Evolutionary conservation across 805 yeast species (phyloP).

Genomic region (Ogataea pini): DNA sequence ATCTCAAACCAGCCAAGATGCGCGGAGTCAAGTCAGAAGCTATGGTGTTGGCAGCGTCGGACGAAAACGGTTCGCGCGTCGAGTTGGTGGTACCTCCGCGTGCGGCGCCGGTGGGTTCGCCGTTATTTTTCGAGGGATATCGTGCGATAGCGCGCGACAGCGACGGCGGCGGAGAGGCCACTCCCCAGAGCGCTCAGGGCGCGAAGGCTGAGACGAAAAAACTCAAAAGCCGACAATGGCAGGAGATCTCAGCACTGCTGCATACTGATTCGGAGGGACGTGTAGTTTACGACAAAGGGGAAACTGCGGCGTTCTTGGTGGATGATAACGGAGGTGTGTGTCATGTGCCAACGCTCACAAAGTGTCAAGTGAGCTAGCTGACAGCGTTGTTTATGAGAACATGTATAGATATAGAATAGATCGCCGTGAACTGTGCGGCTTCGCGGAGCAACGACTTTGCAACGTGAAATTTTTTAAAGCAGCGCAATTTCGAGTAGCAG

Average conservation of each 20-base stretch:
- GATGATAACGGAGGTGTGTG: slow-evolving; percentile 17
- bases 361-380: slow-evolving; percentile 13
- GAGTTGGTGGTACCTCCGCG: slow-evolving; percentile 51
- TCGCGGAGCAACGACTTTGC: slow-evolving; percentile 4
- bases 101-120: slow-evolving; percentile 40
- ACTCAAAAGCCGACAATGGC: slow-evolving; percentile 40
- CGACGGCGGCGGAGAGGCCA: background rate
- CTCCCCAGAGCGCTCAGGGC: background rate
- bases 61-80: slow-evolving; percentile 32
- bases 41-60: slow-evolving; percentile 62
- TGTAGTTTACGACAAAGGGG: slow-evolving; percentile 30
- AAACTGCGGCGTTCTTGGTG: slow-evolving; percentile 4
- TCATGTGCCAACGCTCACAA: slow-evolving; percentile 16
- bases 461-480: too few relatives aligned
- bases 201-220: slow-evolving; percentile 23
- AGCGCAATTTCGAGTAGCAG: background rate
- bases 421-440: slow-evolving; percentile 1
- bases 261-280: slow-evolving; percentile 35
- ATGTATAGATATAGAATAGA: too few relatives aligned
- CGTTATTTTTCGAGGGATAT: slow-evolving; percentile 39
- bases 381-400: too few relatives aligned
- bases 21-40: slow-evolving; percentile 64
- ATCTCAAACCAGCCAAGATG: slow-evolving; percentile 62
- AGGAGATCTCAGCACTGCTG: slow-evolving; percentile 32
- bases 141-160: slow-evolving; percentile 4